Evolutionary conservation across 805 yeast genomes (phyloP).

Genomic region (Nakazawaea anatomiae): DNA sequence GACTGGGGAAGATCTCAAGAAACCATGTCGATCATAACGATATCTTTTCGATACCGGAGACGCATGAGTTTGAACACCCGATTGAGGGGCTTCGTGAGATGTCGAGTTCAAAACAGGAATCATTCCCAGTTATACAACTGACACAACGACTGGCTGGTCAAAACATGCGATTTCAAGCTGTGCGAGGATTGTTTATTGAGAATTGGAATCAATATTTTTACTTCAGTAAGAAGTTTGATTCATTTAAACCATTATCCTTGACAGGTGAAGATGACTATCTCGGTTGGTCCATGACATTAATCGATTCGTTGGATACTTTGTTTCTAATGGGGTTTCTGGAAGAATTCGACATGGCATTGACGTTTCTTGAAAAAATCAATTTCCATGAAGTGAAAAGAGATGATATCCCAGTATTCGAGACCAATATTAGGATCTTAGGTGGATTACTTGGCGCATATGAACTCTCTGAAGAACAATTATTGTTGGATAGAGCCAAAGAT

Average conservation of each 20-base stretch:
- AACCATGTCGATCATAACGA: background rate
- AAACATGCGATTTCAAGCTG: background rate
- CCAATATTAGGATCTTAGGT: conserved; percentile 77
- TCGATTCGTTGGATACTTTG: conserved; percentile 76
- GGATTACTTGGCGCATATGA: conserved; percentile 69
- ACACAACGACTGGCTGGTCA: background rate
- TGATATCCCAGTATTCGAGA: conserved; percentile 77
- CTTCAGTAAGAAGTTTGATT: conserved; percentile 4
- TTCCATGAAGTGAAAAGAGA: conserved; percentile 58
- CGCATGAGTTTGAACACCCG: conserved; percentile 1
- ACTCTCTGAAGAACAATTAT: conserved; percentile 29
- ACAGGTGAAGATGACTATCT: conserved; percentile 4
- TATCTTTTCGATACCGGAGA: background rate
- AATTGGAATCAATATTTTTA: conserved; percentile 11
- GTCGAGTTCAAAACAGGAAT: background rate
- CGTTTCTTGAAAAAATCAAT: conserved; percentile 29
- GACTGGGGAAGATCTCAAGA: conserved; percentile 1
- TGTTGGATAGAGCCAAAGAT: conserved; percentile 34
- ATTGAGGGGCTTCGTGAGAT: background rate
- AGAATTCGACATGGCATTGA: conserved; percentile 40
- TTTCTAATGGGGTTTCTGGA: conserved; percentile 64
- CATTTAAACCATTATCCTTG: conserved; percentile 8
- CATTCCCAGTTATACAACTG: conserved; percentile 1
- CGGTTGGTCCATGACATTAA: conserved; percentile 52
- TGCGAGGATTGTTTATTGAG: conserved; percentile 2